Base-by-base conservation (phyloP, 768 basidiomycete genomes). In the Kwoniella bestiolae region DNA sequence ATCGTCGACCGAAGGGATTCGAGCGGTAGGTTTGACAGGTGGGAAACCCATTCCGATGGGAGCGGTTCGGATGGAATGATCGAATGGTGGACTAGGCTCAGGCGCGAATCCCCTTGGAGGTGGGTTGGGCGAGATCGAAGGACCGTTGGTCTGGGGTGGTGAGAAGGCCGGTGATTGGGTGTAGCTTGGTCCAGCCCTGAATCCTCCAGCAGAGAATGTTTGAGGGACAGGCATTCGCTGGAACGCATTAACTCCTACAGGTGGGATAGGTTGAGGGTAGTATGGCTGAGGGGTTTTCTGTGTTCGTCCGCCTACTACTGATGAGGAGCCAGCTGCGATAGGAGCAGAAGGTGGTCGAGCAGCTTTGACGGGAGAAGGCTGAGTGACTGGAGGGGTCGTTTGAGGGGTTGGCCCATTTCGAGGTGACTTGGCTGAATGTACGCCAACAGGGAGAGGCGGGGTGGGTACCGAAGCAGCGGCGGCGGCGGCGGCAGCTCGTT, bases 31-130 rank as follows among this genome's bases (percentile, higher is more conserved):
- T 31, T 71, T 71, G 59, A 67, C 68, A 3, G 68, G 67, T 29
- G 75, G 75, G 69, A 76, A 74, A 18, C 78, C 78, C 62, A 79
- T 71, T 12, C 78, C 78, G 46, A 79, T 73, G 2, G 76, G 65
- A 5, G 74, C 73, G 11, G 74, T 74, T 1, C 71, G 55, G 49
- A 67, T 35, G n/a, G 65, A 62, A 35, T 63, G 71, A 31, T 66
- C 68, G 56, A 70, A 74, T 2, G 73, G 64, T n/a, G 71, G 69
- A 14, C 61, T 64, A 3, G 69, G 67, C 14, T 71, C 66, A 9
- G 69, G 68, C 16, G 62, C 46, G 35, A 58, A 69, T 9, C 70
- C 55, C 41, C 68, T 51, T 14, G 71, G 60, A 55, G 63, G 68
- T 38, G 59, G 69, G 45, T 70, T 73, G 35, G 72, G 70, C 18